Percentiles rank a stretch among this genome's conserved stretches.
Evolutionary conservation across 1,284 basidiomycete species (phyloP).

Genomic region (Ceratorhiza oryzae-sativae): DNA sequence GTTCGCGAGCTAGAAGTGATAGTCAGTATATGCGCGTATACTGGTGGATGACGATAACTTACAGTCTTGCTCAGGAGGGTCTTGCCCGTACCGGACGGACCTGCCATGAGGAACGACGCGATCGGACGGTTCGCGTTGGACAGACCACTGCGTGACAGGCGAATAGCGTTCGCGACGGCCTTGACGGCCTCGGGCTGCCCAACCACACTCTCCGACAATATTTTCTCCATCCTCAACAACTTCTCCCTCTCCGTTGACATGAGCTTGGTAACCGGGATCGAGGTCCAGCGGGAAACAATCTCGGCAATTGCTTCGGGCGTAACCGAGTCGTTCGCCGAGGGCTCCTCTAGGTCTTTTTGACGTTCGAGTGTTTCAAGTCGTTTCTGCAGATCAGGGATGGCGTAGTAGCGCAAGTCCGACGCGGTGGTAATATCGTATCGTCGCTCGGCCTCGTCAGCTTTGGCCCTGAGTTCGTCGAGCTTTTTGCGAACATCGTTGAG

Average conservation of each 20-base stretch:
- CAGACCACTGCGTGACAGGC: slow-evolving; percentile 88
- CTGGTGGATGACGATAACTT: slow-evolving; percentile 48
- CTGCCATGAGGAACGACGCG: slow-evolving; percentile 92
- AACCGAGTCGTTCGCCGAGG: slow-evolving; percentile 70
- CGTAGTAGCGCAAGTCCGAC: slow-evolving; percentile 92
- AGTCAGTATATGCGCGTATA: slow-evolving; percentile 45
- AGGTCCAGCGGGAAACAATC: slow-evolving; percentile 88
- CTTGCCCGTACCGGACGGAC: slow-evolving; percentile 90
- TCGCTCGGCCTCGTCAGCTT: slow-evolving; percentile 94
- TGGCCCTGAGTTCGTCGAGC: slow-evolving; percentile 92
- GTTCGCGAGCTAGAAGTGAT: slow-evolving; percentile 69
- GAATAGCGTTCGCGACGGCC: slow-evolving; percentile 89
- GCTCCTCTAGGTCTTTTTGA: slow-evolving; percentile 77
- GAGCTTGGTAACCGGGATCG: slow-evolving; percentile 87
- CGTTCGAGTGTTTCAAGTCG: slow-evolving; percentile 73
- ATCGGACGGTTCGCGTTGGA: slow-evolving; percentile 85
- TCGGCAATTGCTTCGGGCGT: slow-evolving; percentile 91
- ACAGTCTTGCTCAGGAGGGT: slow-evolving; percentile 91
- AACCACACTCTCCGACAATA: slow-evolving; percentile 69
- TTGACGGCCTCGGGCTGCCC: slow-evolving; percentile 91
- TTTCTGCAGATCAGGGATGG: slow-evolving; percentile 88
- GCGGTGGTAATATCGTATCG: slow-evolving; percentile 84
- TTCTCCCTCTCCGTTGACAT: slow-evolving; percentile 91
- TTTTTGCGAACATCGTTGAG: slow-evolving; percentile 80
- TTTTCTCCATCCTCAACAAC: slow-evolving; percentile 78